A percentile compares a stretch with the other conserved stretches of the same genome.
phyloP scores from a whole-genome alignment of 257 asterid genomes.

The Gentiana macrophylla region DNA sequence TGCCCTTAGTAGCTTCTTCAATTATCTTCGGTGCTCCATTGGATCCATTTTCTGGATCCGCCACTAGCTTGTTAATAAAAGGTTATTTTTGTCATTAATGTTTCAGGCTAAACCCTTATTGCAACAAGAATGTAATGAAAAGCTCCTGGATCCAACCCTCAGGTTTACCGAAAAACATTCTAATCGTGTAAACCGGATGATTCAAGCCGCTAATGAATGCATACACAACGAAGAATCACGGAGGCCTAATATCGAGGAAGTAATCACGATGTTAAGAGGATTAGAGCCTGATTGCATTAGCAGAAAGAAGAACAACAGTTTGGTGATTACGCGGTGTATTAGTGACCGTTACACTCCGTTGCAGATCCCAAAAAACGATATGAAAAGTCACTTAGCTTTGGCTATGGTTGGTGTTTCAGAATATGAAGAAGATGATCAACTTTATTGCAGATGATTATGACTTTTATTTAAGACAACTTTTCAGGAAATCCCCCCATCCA shows the following conservation, averaged over 20 bases:
- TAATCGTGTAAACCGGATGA: slow-evolving; percentile 31
- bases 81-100: neutral
- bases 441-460: slow-evolving; percentile 41
- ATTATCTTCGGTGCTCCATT: too few relatives aligned
- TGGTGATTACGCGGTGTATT: slow-evolving; percentile 14
- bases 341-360: slow-evolving; percentile 30
- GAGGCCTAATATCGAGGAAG: slow-evolving; percentile 55
- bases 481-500: too few relatives aligned
- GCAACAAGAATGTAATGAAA: slow-evolving; percentile 46
- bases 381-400: slow-evolving; percentile 70
- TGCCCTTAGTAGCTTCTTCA: too few relatives aligned
- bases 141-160: slow-evolving; percentile 42
- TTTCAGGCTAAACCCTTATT: slow-evolving; percentile 63
- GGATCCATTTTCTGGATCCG: too few relatives aligned
- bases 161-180: slow-evolving; percentile 22
- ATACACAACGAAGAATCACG: slow-evolving; percentile 45
- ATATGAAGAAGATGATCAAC: slow-evolving; percentile 50
- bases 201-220: slow-evolving; percentile 62
- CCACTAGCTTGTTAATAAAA: neutral
- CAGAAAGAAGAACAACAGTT: slow-evolving; percentile 29
- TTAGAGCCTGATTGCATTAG: slow-evolving; percentile 15
- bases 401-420: slow-evolving; percentile 88
- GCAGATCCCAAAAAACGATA: slow-evolving; percentile 59
- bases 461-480: too few relatives aligned
- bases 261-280: slow-evolving; percentile 45